A percentile compares a stretch with the other conserved stretches of the same genome.
phyloP scores from a whole-genome alignment of 1,284 basidiomycete species.

The Irpex lacteus region DNA sequence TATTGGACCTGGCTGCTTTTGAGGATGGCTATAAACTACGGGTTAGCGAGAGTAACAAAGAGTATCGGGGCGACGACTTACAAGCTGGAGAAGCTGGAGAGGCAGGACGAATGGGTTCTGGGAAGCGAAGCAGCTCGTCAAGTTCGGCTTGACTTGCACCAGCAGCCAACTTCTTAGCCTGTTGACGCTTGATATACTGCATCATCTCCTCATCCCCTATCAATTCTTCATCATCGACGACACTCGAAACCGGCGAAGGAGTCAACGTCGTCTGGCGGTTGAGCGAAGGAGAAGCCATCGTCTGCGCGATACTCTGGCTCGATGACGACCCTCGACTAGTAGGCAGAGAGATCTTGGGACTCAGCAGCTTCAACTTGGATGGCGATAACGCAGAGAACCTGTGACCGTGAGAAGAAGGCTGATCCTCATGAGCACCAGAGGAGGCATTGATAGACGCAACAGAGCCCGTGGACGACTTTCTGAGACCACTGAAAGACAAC shows the following conservation, averaged over 20 bases:
- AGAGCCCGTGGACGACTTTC: constrained; percentile 79
- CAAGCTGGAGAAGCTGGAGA: constrained; percentile 69
- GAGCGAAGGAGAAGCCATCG: constrained; percentile 62
- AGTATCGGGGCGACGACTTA: constrained; percentile 37
- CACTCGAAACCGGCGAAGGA: constrained; percentile 73
- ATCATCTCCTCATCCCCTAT: constrained; percentile 97
- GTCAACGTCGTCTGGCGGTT: constrained; percentile 73
- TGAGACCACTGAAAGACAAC: constrained; percentile 67
- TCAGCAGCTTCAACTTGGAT: constrained; percentile 77
- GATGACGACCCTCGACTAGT: constrained; percentile 50
- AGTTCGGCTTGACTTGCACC: constrained; percentile 86
- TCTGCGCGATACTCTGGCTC: constrained; percentile 50
- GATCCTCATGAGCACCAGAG: constrained; percentile 24
- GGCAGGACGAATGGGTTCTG: constrained; percentile 80
- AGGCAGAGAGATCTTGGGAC: constrained; percentile 69
- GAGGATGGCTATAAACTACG: constrained; percentile 48
- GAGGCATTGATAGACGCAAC: constrained; percentile 58
- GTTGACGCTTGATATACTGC: constrained; percentile 88
- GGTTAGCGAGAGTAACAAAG: not conserved
- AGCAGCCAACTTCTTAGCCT: constrained; percentile 82
- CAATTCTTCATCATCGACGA: constrained; percentile 87
- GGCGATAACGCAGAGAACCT: constrained; percentile 79
- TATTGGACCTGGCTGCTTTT: constrained; percentile 59
- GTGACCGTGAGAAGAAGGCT: constrained; percentile 43
- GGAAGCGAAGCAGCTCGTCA: constrained; percentile 89